A percentile compares a stretch with the other conserved stretches of the same genome.
Conservation (phyloP, 805 yeast species). For the Komagataella populi region DNA sequence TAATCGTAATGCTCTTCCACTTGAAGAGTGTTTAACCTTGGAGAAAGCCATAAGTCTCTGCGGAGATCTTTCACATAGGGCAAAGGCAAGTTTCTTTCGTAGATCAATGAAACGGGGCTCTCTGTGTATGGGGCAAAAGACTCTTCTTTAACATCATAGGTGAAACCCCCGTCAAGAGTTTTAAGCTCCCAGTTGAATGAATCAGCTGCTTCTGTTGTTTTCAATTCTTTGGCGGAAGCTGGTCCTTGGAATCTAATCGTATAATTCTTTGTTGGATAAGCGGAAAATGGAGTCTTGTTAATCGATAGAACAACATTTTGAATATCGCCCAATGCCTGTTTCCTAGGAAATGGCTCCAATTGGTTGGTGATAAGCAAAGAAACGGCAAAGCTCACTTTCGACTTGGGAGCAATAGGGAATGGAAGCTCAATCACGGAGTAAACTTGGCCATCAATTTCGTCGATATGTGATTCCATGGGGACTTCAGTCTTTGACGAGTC, state of each 20-base stretch:
- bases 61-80: slow-evolving; percentile 43
- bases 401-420: slow-evolving; percentile 53
- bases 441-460: slow-evolving; percentile 6
- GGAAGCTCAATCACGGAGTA: slow-evolving; percentile 32
- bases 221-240: slow-evolving; percentile 31
- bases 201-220: slow-evolving; percentile 1
- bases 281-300: slow-evolving; percentile 41
- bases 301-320: slow-evolving; percentile 48
- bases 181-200: slow-evolving; percentile 1
- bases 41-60: slow-evolving; percentile 83
- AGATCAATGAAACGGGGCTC: slow-evolving; percentile 40
- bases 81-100: slow-evolving; percentile 54
- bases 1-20: slow-evolving; percentile 81
- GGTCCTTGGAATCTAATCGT: slow-evolving; percentile 30
- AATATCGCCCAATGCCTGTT: slow-evolving; percentile 39
- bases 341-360: slow-evolving; percentile 49
- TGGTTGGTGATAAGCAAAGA: slow-evolving; percentile 33
- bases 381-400: slow-evolving; percentile 32
- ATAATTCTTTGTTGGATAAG: slow-evolving; percentile 45
- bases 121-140: slow-evolving; percentile 29
- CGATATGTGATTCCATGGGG: slow-evolving; percentile 6
- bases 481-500: slow-evolving; percentile 7
- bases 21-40: slow-evolving; percentile 58
- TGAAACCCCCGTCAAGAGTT: slow-evolving; percentile 14
- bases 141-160: slow-evolving; percentile 29